These are phyloP conservation scores for Macadamia integrifolia DNA, from an alignment of 164 flowering plant species.

Conservation along the genomic window DNA sequence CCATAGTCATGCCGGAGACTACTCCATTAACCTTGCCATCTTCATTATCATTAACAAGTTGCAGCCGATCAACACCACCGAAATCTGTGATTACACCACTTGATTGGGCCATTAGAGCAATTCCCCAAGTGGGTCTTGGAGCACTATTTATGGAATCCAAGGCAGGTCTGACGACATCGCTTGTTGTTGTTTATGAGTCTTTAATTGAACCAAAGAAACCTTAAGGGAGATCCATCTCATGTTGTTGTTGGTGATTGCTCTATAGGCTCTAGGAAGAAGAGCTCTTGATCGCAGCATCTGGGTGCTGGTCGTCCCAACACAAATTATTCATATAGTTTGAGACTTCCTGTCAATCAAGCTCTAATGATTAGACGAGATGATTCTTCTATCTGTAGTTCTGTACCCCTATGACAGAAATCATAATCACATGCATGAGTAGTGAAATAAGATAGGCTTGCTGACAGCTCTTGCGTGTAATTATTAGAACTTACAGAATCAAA, in stretches of 20 bases:
- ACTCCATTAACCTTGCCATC: background rate
- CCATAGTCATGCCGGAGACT: background rate
- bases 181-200: slow-evolving; percentile 5
- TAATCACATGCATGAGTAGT: no score
- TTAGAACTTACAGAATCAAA: no score
- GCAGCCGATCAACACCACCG: slow-evolving; percentile 5
- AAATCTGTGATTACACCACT: slow-evolving; percentile 16
- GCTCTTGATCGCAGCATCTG: background rate
- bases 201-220: slow-evolving; percentile 17
- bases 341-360: background rate
- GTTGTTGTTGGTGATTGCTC: slow-evolving; percentile 21
- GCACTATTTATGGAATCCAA: slow-evolving; percentile 10
- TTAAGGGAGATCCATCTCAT: slow-evolving; percentile 19
- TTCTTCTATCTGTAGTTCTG: background rate
- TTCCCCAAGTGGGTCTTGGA: slow-evolving; percentile 17
- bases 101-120: slow-evolving; percentile 9
- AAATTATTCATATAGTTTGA: slow-evolving; percentile 31
- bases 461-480: no score
- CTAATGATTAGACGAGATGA: background rate
- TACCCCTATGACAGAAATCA: background rate
- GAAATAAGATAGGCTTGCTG: no score
- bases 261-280: slow-evolving; percentile 12
- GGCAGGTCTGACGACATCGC: slow-evolving; percentile 5
- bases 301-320: slow-evolving; percentile 33
- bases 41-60: slow-evolving; percentile 1